A percentile compares a stretch with the other conserved stretches of the same genome.
Evolutionary conservation across 2,329 filamentous ascomycete genomes (phyloP).

Genomic region (Sclerotinia sclerotiorum): DNA sequence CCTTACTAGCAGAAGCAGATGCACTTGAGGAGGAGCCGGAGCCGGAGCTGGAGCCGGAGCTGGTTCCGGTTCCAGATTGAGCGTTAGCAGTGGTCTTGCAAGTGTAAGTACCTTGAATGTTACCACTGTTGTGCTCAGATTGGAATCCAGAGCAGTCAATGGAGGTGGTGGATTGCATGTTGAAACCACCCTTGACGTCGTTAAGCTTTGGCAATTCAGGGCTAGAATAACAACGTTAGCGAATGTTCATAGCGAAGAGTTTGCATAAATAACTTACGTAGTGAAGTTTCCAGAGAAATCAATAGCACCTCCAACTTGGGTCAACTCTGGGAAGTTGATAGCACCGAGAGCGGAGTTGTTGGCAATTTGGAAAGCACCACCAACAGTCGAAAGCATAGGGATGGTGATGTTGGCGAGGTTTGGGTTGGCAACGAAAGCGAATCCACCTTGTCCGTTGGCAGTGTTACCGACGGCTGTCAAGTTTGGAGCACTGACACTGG

Average conservation of each 20-base stretch:
- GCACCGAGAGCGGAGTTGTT: conserved; percentile 78
- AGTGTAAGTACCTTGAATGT: conserved; percentile 49
- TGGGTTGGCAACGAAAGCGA: conserved; percentile 64
- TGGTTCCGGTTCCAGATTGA: conserved; percentile 40
- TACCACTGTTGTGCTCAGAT: conserved; percentile 36
- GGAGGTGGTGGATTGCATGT: conserved; percentile 46
- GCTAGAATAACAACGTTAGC: conserved; percentile 50
- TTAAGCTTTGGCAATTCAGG: conserved; percentile 66
- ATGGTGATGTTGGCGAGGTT: conserved; percentile 73
- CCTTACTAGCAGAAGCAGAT: conserved; percentile 39
- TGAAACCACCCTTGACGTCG: conserved; percentile 70
- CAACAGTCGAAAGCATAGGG: conserved; percentile 64
- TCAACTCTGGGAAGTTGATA: conserved; percentile 63
- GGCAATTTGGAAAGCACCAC: conserved; percentile 79
- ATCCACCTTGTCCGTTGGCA: conserved; percentile 45
- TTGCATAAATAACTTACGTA: conserved; percentile 57
- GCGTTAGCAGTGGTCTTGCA: conserved; percentile 42
- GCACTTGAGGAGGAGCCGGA: conserved; percentile 33
- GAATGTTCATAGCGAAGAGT: not conserved
- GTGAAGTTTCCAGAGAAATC: conserved; percentile 83
- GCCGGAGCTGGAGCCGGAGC: conserved; percentile 39
- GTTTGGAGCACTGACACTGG: conserved; percentile 63
- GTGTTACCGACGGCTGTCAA: conserved; percentile 59
- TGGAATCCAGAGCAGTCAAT: conserved; percentile 38
- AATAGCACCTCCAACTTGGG: conserved; percentile 74